phyloP scores from a whole-genome alignment of 257 asterid species.

The Haberlea rhodopensis region DNA sequence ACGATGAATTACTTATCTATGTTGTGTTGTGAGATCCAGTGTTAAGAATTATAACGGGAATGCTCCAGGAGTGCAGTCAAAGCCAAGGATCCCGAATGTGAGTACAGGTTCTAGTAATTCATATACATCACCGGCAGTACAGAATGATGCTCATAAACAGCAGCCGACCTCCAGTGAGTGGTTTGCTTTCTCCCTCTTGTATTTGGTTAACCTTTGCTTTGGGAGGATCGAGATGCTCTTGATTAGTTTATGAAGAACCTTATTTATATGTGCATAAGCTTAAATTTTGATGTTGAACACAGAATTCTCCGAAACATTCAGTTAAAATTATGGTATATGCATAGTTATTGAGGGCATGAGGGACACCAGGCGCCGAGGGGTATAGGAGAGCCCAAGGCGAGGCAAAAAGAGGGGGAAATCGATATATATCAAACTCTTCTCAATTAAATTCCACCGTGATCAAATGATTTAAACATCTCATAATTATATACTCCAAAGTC shows the following conservation, averaged over 20 bases:
- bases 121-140: constrained; percentile 35
- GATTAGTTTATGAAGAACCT: neutral
- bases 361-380: too few species aligned
- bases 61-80: constrained; percentile 55
- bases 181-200: neutral
- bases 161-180: constrained; percentile 33
- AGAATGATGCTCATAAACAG: constrained; percentile 58
- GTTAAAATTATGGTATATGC: too few species aligned
- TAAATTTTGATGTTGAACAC: neutral
- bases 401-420: neutral
- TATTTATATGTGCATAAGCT: neutral
- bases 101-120: constrained; percentile 35
- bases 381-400: neutral
- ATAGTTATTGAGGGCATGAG: neutral
- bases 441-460: neutral
- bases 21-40: constrained; percentile 34
- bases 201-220: neutral
- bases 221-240: constrained; percentile 6
- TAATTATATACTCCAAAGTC: neutral
- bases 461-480: neutral
- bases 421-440: neutral
- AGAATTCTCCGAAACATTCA: constrained; percentile 1
- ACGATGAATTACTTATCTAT: constrained; percentile 20
- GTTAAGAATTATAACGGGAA: constrained; percentile 49
- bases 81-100: constrained; percentile 39